phyloP scores from a whole-genome alignment of 495 filamentous ascomycete genomes.

The Aspergillus saccharolyticus region DNA sequence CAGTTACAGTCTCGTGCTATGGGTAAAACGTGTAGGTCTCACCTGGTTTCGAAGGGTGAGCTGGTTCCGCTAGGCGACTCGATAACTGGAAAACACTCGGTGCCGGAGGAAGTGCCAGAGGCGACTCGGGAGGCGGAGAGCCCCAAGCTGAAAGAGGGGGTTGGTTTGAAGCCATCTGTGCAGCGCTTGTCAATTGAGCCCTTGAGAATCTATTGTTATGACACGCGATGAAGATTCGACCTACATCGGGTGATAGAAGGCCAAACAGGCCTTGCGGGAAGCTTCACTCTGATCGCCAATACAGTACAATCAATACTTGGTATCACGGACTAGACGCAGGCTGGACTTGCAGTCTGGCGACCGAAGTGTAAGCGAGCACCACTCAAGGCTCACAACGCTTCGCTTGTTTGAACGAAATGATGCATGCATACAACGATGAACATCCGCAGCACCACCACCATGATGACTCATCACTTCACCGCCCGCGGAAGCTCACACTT shows the following conservation, averaged over 20 bases:
- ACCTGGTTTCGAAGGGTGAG: slow-evolving; percentile 27
- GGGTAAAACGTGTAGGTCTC: background rate
- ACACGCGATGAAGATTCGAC: background rate
- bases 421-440: background rate
- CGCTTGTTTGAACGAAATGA: slow-evolving; percentile 15
- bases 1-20: slow-evolving; percentile 12
- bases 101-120: slow-evolving; percentile 27
- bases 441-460: slow-evolving; percentile 9
- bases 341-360: background rate
- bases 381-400: slow-evolving; percentile 2
- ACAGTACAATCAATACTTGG: background rate
- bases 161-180: slow-evolving; percentile 29
- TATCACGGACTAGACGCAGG: background rate
- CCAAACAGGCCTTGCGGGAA: background rate
- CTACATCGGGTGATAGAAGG: slow-evolving; percentile 2
- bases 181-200: slow-evolving; percentile 5
- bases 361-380: background rate
- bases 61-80: slow-evolving; percentile 17
- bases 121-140: slow-evolving; percentile 28
- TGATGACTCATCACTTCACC: slow-evolving; percentile 34
- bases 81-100: slow-evolving; percentile 28
- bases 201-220: background rate
- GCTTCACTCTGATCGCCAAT: background rate
- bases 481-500: slow-evolving; percentile 16
- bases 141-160: slow-evolving; percentile 30